phyloP scores from a whole-genome alignment of 129 eudicot genomes.

The Tagetes erecta region DNA sequence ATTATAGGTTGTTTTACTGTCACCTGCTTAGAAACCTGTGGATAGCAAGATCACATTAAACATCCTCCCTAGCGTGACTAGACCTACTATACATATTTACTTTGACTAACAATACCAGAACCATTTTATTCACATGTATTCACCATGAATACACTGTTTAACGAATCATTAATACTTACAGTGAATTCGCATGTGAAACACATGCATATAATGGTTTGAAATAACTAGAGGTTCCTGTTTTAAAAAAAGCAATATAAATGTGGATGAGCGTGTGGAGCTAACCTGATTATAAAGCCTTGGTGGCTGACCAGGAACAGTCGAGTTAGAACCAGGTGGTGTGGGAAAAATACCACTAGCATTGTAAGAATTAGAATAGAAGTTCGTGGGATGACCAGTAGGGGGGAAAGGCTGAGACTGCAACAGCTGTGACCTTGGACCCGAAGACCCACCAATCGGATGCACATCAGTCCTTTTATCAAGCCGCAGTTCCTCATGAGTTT shows the following conservation, averaged over 20 bases:
- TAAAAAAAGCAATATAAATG: neutral
- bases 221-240: neutral
- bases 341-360: slow-evolving; percentile 36
- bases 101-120: neutral
- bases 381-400: slow-evolving; percentile 45
- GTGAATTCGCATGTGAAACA: neutral
- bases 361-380: slow-evolving; percentile 57
- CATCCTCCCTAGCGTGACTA: slow-evolving; percentile 12
- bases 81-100: neutral
- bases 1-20: slow-evolving; percentile 63
- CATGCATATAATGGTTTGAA: neutral
- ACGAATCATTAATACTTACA: neutral
- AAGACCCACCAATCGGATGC: slow-evolving; percentile 10
- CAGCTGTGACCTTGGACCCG: slow-evolving; percentile 53
- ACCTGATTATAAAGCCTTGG: slow-evolving; percentile 66
- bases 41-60: slow-evolving; percentile 22
- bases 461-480: slow-evolving; percentile 47
- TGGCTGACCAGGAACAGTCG: slow-evolving; percentile 56
- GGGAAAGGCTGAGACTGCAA: slow-evolving; percentile 65
- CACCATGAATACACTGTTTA: neutral
- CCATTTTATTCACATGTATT: neutral
- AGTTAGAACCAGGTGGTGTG: slow-evolving; percentile 51
- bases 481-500: slow-evolving; percentile 80
- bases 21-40: slow-evolving; percentile 43
- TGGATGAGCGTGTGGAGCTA: slow-evolving; percentile 7